Evolutionary conservation across 1,284 basidiomycete genomes (phyloP).

Genomic region (Microbotryum silenes-acaulis): DNA sequence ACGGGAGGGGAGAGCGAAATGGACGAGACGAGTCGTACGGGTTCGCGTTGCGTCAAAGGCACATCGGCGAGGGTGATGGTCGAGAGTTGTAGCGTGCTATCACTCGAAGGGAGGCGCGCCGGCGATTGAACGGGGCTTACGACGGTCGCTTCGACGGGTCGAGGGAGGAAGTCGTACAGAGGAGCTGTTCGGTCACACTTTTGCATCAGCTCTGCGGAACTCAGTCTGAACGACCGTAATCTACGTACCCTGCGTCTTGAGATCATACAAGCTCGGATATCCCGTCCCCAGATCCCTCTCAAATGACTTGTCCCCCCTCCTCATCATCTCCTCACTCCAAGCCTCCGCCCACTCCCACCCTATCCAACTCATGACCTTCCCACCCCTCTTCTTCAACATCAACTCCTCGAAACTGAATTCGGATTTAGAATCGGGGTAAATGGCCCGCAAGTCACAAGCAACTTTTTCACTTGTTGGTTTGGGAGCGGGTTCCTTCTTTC

Average conservation of each 20-base stretch:
- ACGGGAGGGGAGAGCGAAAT: too few species aligned
- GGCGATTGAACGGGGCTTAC: too few species aligned
- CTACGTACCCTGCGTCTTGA: conserved; percentile 8
- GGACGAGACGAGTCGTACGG: too few species aligned
- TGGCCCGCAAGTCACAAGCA: conserved; percentile 19
- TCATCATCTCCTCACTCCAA: conserved; percentile 16
- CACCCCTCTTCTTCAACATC: background rate
- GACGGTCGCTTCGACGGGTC: background rate
- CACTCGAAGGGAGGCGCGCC: too few species aligned
- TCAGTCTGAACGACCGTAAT: background rate
- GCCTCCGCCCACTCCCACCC: conserved; percentile 17
- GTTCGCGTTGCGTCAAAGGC: too few species aligned
- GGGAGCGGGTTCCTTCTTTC: background rate
- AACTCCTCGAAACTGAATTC: conserved; percentile 34
- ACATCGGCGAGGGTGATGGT: too few species aligned
- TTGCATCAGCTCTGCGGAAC: too few species aligned
- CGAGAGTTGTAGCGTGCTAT: too few species aligned
- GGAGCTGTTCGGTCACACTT: conserved; percentile 1
- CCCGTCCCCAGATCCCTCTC: conserved; percentile 13
- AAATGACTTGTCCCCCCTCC: conserved; percentile 7
- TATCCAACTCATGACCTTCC: conserved; percentile 9
- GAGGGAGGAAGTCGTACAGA: conserved; percentile 18
- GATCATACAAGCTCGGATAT: conserved; percentile 12
- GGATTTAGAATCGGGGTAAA: conserved; percentile 23
- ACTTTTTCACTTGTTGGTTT: conserved; percentile 19